Evolutionary conservation across 1,284 basidiomycete genomes (phyloP).

Genomic region (Boletus subluridellus): DNA sequence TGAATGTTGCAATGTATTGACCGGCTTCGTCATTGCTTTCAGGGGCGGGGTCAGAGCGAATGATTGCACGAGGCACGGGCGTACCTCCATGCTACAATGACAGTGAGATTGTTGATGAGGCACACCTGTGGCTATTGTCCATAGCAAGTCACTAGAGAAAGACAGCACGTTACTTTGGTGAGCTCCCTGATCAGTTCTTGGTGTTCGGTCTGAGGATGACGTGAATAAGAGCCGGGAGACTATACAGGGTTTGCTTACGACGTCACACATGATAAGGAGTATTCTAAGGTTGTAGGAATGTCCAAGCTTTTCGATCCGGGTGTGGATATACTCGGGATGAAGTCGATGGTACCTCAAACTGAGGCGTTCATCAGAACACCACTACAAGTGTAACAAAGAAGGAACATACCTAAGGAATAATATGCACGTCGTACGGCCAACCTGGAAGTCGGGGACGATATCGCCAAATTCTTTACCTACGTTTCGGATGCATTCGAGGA

Average conservation of each 20-base stretch:
- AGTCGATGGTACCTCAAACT: constrained; percentile 94
- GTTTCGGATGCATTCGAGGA: constrained; percentile 81
- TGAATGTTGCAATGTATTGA: constrained; percentile 87
- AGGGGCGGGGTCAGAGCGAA: background rate
- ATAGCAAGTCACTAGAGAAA: constrained; percentile 6
- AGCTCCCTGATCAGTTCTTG: constrained; percentile 88
- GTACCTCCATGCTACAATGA: constrained; percentile 91
- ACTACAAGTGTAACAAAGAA: background rate
- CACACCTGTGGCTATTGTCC: constrained; percentile 51
- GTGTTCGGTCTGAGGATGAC: constrained; percentile 70
- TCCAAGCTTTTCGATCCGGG: constrained; percentile 83
- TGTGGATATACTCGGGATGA: constrained; percentile 96
- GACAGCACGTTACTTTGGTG: constrained; percentile 61
- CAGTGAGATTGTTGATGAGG: constrained; percentile 88
- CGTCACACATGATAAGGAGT: constrained; percentile 89
- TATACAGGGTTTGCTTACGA: constrained; percentile 53
- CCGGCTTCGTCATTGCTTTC: constrained; percentile 85
- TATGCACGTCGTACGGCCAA: constrained; percentile 93
- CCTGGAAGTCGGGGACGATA: constrained; percentile 90
- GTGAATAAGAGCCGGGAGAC: background rate
- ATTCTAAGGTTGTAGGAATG: constrained; percentile 81
- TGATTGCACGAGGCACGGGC: constrained; percentile 1
- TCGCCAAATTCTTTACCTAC: constrained; percentile 95
- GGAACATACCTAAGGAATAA: constrained; percentile 76
- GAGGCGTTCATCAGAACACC: background rate